Evolutionary conservation across 495 filamentous ascomycete genomes (phyloP).

Genomic region (Xylaria venustula): DNA sequence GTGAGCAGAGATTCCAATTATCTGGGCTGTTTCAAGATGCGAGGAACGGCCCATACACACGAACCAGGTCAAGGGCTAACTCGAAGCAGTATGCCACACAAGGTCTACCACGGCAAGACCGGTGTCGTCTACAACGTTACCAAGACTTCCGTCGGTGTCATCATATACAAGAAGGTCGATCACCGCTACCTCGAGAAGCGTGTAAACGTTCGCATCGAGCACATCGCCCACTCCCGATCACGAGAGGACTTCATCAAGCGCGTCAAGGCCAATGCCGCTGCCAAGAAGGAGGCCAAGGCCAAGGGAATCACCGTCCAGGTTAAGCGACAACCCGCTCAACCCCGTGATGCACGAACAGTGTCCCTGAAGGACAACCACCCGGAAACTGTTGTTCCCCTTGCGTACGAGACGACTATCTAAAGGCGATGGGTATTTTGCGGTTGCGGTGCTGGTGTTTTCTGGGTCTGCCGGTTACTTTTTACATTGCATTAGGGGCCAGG

Average conservation of each 20-base stretch:
- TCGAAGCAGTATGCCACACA: slow-evolving; percentile 81
- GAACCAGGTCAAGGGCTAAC: slow-evolving; percentile 8
- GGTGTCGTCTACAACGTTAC: slow-evolving; percentile 98
- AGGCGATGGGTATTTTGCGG: slow-evolving; percentile 20
- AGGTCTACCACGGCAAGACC: slow-evolving; percentile 98
- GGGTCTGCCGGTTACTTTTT: slow-evolving; percentile 33
- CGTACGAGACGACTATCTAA: slow-evolving; percentile 99
- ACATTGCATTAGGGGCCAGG: slow-evolving; percentile 31
- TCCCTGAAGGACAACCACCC: slow-evolving; percentile 73
- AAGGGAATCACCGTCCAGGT: slow-evolving; percentile 82
- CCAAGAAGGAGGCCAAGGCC: slow-evolving; percentile 87
- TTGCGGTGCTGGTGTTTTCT: slow-evolving; percentile 22
- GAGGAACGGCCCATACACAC: background rate
- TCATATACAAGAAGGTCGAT: slow-evolving; percentile 97
- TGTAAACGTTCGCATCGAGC: slow-evolving; percentile 97
- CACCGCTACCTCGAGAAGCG: slow-evolving; percentile 99
- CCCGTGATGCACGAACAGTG: slow-evolving; percentile 76
- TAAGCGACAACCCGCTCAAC: slow-evolving; percentile 83
- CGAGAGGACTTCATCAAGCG: slow-evolving; percentile 93
- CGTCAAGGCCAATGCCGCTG: slow-evolving; percentile 91
- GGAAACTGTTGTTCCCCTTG: slow-evolving; percentile 85
- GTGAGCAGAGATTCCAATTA: slow-evolving; percentile 63
- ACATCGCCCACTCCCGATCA: slow-evolving; percentile 89
- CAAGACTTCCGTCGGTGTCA: slow-evolving; percentile 92
- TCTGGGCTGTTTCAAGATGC: background rate